Base-by-base conservation (phyloP, 2,329 filamentous ascomycete species). In the Aspergillus sojae region DNA sequence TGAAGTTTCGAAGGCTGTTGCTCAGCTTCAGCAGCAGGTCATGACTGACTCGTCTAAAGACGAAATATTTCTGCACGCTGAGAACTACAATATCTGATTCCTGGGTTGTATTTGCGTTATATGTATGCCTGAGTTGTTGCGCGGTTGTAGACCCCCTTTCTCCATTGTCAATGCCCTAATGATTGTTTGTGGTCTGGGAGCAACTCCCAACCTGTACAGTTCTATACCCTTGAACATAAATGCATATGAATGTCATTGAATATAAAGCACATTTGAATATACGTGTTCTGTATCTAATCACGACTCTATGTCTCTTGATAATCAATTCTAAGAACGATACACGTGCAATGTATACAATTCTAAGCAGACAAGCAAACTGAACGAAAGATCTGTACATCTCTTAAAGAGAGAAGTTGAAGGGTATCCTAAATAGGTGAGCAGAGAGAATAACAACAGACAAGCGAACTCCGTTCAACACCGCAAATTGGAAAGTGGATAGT, bases 61-160 rank as follows among this genome's bases (percentile, higher is more conserved):
- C 74, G 94, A 97, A 84, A 91, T 98, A 60, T 97, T 94, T 77
- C 79, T 97, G 76, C 94, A 97, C 81, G 92, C 94, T 4, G 94
- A 98, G 83, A 97, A 97, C 77, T 97, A 97, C 81, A 92, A 93
- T 58, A 83, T 97, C 66, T 97, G 78, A 84, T 58, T 57, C 23
- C 14, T 63, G 45, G 6, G 46, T 45, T 54, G 12, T 12, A 55
- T 39, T 28, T 32, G n/a, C 5, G 26, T 62, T 45, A 50, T 45
- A 50, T 45, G 3, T 59, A 52, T 48, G n/a, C 58, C 14, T 55
- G 62, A 39, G 4, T 48, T 54, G 6, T 46, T 54, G 30, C 50
- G 19, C 48, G 11, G 5, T 19, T 54, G 21, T 45, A 54, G 34
- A 55, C 26, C 2, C 21, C 30, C 23, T 16, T 11, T 6, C 21